These are phyloP conservation scores for Plasmodium inui DNA, from an alignment of 169 alveolate genomes.

Conservation along the genomic window DNA sequence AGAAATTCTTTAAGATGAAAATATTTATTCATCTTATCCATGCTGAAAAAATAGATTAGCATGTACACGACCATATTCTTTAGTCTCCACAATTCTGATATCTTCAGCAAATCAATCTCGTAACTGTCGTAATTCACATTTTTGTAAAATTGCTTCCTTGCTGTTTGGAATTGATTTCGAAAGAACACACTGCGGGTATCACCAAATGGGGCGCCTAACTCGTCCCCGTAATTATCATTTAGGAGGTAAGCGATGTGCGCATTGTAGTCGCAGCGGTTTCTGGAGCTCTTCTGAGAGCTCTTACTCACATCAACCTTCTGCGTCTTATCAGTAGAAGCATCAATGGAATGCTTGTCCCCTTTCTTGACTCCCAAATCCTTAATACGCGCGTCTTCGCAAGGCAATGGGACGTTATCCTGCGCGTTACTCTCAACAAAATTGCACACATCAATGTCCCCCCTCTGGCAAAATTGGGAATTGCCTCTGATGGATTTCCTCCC, in stretches of 20 bases:
- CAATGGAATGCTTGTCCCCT: background rate
- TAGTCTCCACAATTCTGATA: slow-evolving; percentile 2
- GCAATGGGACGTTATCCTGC: background rate
- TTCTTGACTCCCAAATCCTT: background rate
- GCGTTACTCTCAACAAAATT: background rate
- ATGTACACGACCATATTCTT: slow-evolving; percentile 44
- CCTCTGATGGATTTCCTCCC: background rate
- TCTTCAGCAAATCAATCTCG: slow-evolving; percentile 17
- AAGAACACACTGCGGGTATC: background rate
- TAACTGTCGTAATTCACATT: slow-evolving; percentile 10
- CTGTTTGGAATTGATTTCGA: background rate
- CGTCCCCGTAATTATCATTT: background rate
- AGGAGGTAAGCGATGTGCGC: background rate
- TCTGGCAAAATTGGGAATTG: background rate
- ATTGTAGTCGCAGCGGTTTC: background rate
- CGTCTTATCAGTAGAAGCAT: background rate
- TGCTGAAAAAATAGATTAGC: slow-evolving; percentile 5
- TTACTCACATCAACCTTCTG: background rate
- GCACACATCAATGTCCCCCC: background rate
- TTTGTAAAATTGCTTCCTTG: slow-evolving; percentile 41
- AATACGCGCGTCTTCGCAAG: background rate
- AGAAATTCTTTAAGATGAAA: slow-evolving; percentile 35
- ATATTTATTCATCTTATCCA: slow-evolving; percentile 4
- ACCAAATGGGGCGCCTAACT: background rate
- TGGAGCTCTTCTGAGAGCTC: background rate